Evolutionary conservation across 129 eudicot genomes (phyloP).

Genomic region (Heracleum sosnowskyi): DNA sequence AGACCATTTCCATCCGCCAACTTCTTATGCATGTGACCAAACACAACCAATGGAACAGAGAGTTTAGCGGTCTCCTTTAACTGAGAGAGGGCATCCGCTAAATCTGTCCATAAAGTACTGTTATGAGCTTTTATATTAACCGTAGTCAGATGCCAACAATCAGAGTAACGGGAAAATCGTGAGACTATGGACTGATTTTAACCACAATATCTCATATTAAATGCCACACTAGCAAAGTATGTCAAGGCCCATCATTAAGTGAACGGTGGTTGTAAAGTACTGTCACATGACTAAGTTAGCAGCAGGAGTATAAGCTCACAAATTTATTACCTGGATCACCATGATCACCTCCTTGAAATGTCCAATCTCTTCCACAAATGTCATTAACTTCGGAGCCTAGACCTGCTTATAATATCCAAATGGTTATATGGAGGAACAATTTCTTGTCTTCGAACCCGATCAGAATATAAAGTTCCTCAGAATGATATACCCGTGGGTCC

Average conservation of each 20-base stretch:
- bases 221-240: neutral
- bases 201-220: neutral
- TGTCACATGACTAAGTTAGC: neutral
- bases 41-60: slow-evolving; percentile 58
- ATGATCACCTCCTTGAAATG: slow-evolving; percentile 72
- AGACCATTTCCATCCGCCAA: slow-evolving; percentile 61
- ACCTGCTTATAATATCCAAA: slow-evolving; percentile 33
- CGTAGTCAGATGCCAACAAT: neutral
- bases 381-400: slow-evolving; percentile 78
- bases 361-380: slow-evolving; percentile 93
- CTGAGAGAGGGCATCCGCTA: slow-evolving; percentile 55
- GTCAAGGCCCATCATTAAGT: neutral
- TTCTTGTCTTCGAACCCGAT: neutral
- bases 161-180: neutral
- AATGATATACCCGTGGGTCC: slow-evolving; percentile 77
- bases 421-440: neutral
- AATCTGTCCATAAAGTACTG: slow-evolving; percentile 40
- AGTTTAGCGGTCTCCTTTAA: slow-evolving; percentile 42
- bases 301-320: neutral
- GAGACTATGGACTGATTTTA: neutral
- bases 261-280: neutral
- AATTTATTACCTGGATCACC: slow-evolving; percentile 80
- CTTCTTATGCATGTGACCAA: slow-evolving; percentile 94
- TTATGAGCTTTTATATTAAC: neutral
- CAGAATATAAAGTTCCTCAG: slow-evolving; percentile 3